Evolutionary conservation across 179 eudicot species (phyloP).

Genomic region (Spergularia azorica): DNA sequence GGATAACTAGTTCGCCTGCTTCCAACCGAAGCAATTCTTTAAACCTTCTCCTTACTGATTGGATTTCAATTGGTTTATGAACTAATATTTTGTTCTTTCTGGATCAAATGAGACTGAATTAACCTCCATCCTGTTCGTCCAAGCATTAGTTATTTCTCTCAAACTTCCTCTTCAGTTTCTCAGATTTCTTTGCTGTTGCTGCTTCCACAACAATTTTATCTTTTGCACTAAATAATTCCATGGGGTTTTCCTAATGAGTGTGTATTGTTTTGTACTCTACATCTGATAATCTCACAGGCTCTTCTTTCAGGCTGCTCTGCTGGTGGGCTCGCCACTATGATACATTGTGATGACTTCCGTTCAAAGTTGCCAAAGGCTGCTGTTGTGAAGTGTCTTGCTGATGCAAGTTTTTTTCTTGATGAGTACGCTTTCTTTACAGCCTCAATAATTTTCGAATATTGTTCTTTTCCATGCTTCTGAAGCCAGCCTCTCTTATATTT

Average conservation of each 20-base stretch:
- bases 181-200: slow-evolving; percentile 5
- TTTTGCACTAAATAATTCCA: not conserved
- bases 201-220: not conserved
- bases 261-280: slow-evolving; percentile 28
- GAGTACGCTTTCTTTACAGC: slow-evolving; percentile 48
- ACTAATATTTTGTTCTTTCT: too few species aligned
- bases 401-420: slow-evolving; percentile 80
- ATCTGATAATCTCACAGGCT: slow-evolving; percentile 69
- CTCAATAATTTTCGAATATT: not conserved
- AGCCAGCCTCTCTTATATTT: not conserved
- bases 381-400: slow-evolving; percentile 84
- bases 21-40: not conserved
- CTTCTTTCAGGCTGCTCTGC: slow-evolving; percentile 99
- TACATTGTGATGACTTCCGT: slow-evolving; percentile 85
- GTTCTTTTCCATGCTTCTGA: not conserved
- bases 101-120: not conserved
- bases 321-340: slow-evolving; percentile 89
- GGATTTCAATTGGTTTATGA: not conserved
- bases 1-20: not conserved
- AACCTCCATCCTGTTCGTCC: too few species aligned
- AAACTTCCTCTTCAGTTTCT: not conserved
- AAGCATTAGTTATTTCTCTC: not conserved
- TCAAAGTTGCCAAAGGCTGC: slow-evolving; percentile 56
- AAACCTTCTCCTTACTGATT: not conserved
- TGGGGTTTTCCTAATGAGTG: slow-evolving; percentile 4